phyloP scores from a whole-genome alignment of 192 early-diverging fungal genomes.

The Physocladia obscura region DNA sequence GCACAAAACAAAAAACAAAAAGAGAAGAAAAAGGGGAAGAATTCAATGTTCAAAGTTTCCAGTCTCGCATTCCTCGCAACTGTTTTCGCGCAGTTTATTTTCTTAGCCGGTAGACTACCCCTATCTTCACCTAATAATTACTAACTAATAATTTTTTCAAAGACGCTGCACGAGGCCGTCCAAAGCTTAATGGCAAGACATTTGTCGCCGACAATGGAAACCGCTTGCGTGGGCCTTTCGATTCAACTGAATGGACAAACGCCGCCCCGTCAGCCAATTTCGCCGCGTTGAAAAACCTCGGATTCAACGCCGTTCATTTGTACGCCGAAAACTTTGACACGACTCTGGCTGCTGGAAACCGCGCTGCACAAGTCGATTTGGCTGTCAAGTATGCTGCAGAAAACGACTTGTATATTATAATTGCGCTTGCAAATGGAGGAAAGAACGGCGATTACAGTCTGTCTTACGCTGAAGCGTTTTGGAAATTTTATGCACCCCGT shows the following conservation, averaged over 20 bases:
- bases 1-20: too few species aligned
- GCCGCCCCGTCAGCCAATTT: neutral
- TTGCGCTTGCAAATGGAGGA: neutral
- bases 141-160: neutral
- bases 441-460: neutral
- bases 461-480: neutral
- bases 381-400: neutral
- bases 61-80: neutral
- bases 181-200: neutral
- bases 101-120: neutral
- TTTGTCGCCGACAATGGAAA: neutral
- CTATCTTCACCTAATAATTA: neutral
- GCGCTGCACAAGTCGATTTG: neutral
- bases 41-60: too few species aligned
- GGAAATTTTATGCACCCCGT: neutral
- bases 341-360: neutral
- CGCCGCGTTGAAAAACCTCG: neutral
- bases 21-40: too few species aligned
- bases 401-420: neutral
- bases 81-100: neutral
- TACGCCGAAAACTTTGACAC: neutral
- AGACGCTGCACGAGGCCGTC: neutral
- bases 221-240: neutral
- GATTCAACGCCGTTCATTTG: neutral
- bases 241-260: neutral